A percentile compares a stretch with the other conserved stretches of the same genome.
Conservation (phyloP, 1,284 basidiomycete genomes). For the Inonotus hispidus region DNA sequence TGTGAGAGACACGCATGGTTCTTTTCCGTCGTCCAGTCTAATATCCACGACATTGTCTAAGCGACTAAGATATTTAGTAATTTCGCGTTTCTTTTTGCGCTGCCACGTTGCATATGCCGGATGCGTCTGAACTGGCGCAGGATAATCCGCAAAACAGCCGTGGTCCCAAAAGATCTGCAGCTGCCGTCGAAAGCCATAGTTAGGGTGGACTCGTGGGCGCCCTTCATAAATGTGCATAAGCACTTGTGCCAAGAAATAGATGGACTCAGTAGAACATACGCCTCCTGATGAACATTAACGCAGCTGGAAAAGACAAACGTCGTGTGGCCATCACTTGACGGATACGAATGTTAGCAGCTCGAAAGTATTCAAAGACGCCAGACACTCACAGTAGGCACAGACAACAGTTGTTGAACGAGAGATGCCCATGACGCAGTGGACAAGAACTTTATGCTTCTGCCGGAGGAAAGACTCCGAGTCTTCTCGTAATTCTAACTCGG, state of each 20-base stretch:
- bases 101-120: slow-evolving; percentile 50
- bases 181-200: slow-evolving; percentile 60
- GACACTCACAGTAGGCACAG: slow-evolving; percentile 52
- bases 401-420: slow-evolving; percentile 65
- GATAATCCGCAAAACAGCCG: slow-evolving; percentile 28
- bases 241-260: not conserved
- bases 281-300: slow-evolving; percentile 43
- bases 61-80: slow-evolving; percentile 43
- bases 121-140: slow-evolving; percentile 35
- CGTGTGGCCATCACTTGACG: slow-evolving; percentile 49
- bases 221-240: slow-evolving; percentile 29
- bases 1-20: slow-evolving; percentile 8
- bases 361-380: not conserved
- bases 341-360: slow-evolving; percentile 6
- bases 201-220: slow-evolving; percentile 51
- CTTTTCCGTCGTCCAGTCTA: not conserved
- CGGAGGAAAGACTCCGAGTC: not conserved
- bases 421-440: slow-evolving; percentile 75
- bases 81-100: slow-evolving; percentile 45
- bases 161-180: slow-evolving; percentile 50
- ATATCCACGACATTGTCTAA: slow-evolving; percentile 37
- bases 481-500: not conserved
- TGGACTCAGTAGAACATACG: slow-evolving; percentile 31
- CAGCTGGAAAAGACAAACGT: slow-evolving; percentile 36
- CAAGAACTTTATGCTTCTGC: slow-evolving; percentile 49